Conservation (phyloP, 1,284 basidiomycete genomes). For the Chalciporus sp. region DNA sequence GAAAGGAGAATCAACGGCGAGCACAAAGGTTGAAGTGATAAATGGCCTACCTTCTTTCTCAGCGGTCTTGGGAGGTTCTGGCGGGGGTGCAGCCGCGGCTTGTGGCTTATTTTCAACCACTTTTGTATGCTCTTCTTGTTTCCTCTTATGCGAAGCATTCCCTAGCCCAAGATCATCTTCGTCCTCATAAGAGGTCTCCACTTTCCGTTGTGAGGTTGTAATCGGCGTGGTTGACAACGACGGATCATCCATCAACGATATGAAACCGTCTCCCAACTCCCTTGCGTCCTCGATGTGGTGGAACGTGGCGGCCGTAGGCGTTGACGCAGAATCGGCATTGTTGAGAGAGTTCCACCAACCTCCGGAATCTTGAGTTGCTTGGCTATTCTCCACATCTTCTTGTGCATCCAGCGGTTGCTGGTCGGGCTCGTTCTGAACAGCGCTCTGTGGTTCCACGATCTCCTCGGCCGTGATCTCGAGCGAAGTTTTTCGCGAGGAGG, state of each 20-base stretch:
- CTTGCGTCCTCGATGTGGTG: slow-evolving; percentile 48
- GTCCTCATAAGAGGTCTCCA: slow-evolving; percentile 49
- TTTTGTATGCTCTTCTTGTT: slow-evolving; percentile 36
- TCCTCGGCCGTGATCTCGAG: slow-evolving; percentile 39
- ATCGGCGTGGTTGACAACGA: slow-evolving; percentile 47
- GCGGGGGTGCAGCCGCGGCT: slow-evolving; percentile 6
- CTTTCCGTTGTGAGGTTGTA: slow-evolving; percentile 20
- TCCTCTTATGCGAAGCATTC: slow-evolving; percentile 58
- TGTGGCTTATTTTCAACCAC: slow-evolving; percentile 24
- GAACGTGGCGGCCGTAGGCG: slow-evolving; percentile 72
- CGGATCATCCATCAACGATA: slow-evolving; percentile 82
- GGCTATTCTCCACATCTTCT: slow-evolving; percentile 6
- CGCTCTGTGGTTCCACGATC: slow-evolving; percentile 25
- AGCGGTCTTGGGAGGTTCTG: slow-evolving; percentile 20
- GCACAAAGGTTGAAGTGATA: neutral
- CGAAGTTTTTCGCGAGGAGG: slow-evolving; percentile 31
- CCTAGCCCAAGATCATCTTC: slow-evolving; percentile 93
- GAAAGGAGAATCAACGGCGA: neutral
- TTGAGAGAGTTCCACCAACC: slow-evolving; percentile 66
- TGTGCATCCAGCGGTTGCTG: slow-evolving; percentile 4
- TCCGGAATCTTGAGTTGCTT: slow-evolving; percentile 39
- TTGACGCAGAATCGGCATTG: slow-evolving; percentile 52
- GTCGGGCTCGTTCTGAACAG: slow-evolving; percentile 2
- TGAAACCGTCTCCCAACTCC: slow-evolving; percentile 64
- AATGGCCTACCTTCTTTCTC: slow-evolving; percentile 25